A percentile compares a stretch with the other conserved stretches of the same genome.
phyloP scores from a whole-genome alignment of 345 rosid genomes.

The Chamaenerion angustifolium region DNA sequence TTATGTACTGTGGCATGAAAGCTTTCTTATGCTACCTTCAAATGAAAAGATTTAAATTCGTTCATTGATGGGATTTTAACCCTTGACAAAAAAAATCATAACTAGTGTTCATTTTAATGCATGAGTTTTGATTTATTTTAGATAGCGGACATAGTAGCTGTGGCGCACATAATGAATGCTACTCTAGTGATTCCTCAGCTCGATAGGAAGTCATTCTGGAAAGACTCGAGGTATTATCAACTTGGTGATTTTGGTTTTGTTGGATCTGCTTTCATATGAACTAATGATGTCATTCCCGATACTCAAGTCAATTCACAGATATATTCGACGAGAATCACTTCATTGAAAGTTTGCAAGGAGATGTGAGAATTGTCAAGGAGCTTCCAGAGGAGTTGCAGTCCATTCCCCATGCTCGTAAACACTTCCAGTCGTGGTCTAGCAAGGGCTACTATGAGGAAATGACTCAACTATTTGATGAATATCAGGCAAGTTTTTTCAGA shows the following conservation, averaged over 20 bases:
- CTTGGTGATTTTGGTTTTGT: not conserved
- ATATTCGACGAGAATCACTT: conserved; percentile 69
- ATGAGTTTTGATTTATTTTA: too few relatives aligned
- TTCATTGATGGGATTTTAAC: not conserved
- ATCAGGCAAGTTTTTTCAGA: not conserved
- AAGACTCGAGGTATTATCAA: not conserved
- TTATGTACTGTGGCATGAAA: too few relatives aligned
- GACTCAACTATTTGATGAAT: conserved; percentile 17
- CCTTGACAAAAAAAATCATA: too few relatives aligned
- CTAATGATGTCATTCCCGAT: conserved; percentile 5
- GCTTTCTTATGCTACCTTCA: not conserved
- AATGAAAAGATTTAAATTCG: not conserved
- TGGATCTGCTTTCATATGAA: too few relatives aligned
- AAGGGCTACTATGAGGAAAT: conserved; percentile 75
- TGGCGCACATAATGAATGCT: conserved; percentile 80
- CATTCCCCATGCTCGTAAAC: conserved; percentile 75
- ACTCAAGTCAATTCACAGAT: conserved; percentile 59
- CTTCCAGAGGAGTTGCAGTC: conserved; percentile 64
- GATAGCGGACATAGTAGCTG: conserved; percentile 90
- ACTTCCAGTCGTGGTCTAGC: conserved; percentile 75
- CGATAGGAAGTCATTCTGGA: conserved; percentile 54
- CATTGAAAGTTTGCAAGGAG: conserved; percentile 41
- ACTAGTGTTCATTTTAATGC: too few relatives aligned
- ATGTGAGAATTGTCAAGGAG: conserved; percentile 56
- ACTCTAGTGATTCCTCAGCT: conserved; percentile 80